Base-by-base conservation (phyloP, 116 monocot species). In the Zostera marina region DNA sequence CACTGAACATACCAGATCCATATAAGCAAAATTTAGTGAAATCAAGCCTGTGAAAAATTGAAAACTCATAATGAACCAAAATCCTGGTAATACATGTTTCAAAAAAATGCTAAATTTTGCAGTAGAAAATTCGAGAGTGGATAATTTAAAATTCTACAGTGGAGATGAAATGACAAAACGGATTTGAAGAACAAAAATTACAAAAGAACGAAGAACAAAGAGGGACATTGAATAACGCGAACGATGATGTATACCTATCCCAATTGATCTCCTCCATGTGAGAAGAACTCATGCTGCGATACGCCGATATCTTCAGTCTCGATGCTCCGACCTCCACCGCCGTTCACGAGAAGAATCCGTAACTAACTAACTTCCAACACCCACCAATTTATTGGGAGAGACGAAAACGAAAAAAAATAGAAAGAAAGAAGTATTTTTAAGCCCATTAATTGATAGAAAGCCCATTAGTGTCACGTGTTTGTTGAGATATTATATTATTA, bases 1-100 rank as follows among this genome's bases (percentile, higher is more conserved):
- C 81, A 56, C 81, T 83, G 65, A 98, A 98, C 44, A 98, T 74
- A 43, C 98, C 98, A 65, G 98, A 90, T 63, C 98, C 90, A 6
- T 83, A 75, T 3, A 98, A 79, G 66, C 71, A 98, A 63, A 98
- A 63, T 65, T 90, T 98, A 23, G 78, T 90, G 71, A 86, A 90
- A 76, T 98, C 86, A 66, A 98, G 86, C 83, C 90, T 90, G 79
- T 57, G 72, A 23, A 41, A 60, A 52, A 45, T 43, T 41, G 11
- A 40, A 58, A 48, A 41, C 39, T 15, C 13, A 15, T 0, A 23
- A 21, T 25, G 22, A 23, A 14, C 11, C 11, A 8, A 40, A 11
- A 48, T 38, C 66, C 14, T 22, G 22, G 44, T 2, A 42, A 57
- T 12, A 15, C 57, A n/a, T n/a, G n/a, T n/a, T n/a, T 14, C 24